Conservation (phyloP, 2,329 filamentous ascomycete species). For the Pseudogymnoascus sp. region DNA sequence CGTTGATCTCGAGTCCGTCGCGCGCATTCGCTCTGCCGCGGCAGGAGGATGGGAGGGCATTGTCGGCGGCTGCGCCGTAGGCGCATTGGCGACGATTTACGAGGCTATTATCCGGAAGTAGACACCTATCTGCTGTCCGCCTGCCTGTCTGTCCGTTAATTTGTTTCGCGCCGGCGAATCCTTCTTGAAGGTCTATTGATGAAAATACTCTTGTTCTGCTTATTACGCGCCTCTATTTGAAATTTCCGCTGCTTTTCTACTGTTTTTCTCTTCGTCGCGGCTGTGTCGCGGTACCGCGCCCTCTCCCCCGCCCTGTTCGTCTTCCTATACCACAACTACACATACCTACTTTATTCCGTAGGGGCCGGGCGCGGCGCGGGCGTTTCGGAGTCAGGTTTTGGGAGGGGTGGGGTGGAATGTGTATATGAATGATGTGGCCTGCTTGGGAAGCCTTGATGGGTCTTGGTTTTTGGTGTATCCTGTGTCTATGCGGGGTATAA, state of each 20-base stretch:
- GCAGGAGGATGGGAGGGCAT: conserved; percentile 65
- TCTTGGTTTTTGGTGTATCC: neutral
- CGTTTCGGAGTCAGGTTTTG: neutral
- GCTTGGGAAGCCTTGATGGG: neutral
- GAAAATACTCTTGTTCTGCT: conserved; percentile 1
- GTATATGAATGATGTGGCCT: conserved; percentile 7
- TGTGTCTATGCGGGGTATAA: neutral
- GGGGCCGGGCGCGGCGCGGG: neutral
- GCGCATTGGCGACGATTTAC: conserved; percentile 62
- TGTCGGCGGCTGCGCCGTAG: conserved; percentile 59
- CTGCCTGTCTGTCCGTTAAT: neutral
- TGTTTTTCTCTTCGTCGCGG: conserved; percentile 2
- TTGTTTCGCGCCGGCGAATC: neutral
- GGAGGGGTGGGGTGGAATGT: neutral
- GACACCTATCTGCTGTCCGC: neutral
- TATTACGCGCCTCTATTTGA: neutral
- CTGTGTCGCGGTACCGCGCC: neutral
- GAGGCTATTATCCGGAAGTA: conserved; percentile 68
- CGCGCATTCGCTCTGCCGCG: conserved; percentile 54
- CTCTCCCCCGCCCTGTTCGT: neutral
- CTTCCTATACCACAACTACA: neutral
- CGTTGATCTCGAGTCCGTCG: conserved; percentile 50
- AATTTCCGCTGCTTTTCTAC: neutral
- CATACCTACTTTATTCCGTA: neutral
- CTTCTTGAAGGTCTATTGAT: neutral